These are phyloP conservation scores for Vigna angularis DNA, from an alignment of 306 rosid species.

Conservation along the genomic window DNA sequence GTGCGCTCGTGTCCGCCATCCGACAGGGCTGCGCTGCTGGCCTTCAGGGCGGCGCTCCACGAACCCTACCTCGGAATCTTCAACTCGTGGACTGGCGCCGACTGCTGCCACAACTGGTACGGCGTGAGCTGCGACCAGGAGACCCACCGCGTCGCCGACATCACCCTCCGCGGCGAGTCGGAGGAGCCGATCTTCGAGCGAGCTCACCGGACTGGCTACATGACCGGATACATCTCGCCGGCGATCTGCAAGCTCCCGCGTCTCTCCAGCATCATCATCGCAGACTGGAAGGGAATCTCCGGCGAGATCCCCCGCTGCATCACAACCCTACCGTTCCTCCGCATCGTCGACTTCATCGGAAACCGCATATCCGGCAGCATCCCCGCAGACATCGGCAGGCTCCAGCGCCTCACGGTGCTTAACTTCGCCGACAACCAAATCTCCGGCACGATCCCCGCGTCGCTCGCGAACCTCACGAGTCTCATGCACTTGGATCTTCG, in stretches of 20 bases:
- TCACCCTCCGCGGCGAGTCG: slow-evolving; percentile 91
- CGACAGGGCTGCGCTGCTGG: slow-evolving; percentile 74
- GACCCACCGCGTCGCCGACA: slow-evolving; percentile 77
- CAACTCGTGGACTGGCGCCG: slow-evolving; percentile 80
- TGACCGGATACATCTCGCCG: slow-evolving; percentile 85
- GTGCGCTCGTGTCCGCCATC: slow-evolving; percentile 73
- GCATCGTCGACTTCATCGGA: slow-evolving; percentile 86
- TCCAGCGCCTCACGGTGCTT: slow-evolving; percentile 70
- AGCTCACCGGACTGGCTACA: slow-evolving; percentile 74
- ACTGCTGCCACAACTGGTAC: slow-evolving; percentile 88
- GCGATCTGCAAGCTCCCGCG: slow-evolving; percentile 71
- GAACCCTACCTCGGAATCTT: slow-evolving; percentile 77
- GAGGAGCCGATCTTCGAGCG: slow-evolving; percentile 72
- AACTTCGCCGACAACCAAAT: slow-evolving; percentile 83
- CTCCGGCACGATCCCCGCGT: slow-evolving; percentile 69
- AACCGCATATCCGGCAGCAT: slow-evolving; percentile 68
- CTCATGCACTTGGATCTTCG: slow-evolving; percentile 90
- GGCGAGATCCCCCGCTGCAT: slow-evolving; percentile 88
- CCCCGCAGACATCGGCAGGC: slow-evolving; percentile 69
- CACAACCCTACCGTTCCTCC: slow-evolving; percentile 70
- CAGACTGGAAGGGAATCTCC: slow-evolving; percentile 96
- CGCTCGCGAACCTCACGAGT: slow-evolving; percentile 56
- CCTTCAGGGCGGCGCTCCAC: slow-evolving; percentile 72
- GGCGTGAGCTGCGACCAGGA: slow-evolving; percentile 85
- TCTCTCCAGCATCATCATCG: slow-evolving; percentile 75